Evolutionary conservation across 1,139 yeast species (phyloP).

Genomic region (Taiozyma onychis): DNA sequence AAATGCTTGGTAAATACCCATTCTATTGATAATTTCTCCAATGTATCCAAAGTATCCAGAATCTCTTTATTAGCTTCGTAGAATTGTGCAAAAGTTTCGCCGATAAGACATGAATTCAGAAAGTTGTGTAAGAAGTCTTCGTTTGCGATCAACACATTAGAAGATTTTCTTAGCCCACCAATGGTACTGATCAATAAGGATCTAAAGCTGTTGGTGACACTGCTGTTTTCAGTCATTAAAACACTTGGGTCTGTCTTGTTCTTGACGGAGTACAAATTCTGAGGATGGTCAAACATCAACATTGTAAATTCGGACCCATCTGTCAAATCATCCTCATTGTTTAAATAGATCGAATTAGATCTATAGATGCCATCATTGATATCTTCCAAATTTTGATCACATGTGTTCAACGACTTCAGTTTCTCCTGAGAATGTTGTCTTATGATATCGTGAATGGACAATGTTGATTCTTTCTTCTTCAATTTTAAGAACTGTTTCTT

Average conservation of each 20-base stretch:
- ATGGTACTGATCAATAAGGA: slow-evolving; percentile 39
- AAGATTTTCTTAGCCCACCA: slow-evolving; percentile 45
- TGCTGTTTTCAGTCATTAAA: slow-evolving; percentile 16
- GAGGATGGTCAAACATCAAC: slow-evolving; percentile 30
- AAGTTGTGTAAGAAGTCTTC: slow-evolving; percentile 16
- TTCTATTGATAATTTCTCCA: slow-evolving; percentile 47
- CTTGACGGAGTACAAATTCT: slow-evolving; percentile 28
- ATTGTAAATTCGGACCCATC: slow-evolving; percentile 15
- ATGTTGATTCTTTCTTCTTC: slow-evolving; percentile 15
- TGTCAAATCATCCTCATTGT: slow-evolving; percentile 15
- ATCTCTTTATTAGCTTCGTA: slow-evolving; percentile 3
- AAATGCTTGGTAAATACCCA: slow-evolving; percentile 44
- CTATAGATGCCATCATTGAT: slow-evolving; percentile 7
- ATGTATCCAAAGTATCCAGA: slow-evolving; percentile 23
- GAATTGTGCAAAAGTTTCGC: slow-evolving; percentile 12
- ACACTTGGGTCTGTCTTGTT: slow-evolving; percentile 35
- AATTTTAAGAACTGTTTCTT: slow-evolving; percentile 14
- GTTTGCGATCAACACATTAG: slow-evolving; percentile 28
- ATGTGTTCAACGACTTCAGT: neutral
- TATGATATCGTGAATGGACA: slow-evolving; percentile 19
- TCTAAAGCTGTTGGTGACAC: neutral
- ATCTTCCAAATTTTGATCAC: neutral
- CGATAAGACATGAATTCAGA: slow-evolving; percentile 7
- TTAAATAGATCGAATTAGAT: slow-evolving; percentile 18
- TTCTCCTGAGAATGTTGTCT: slow-evolving; percentile 5